Evolutionary conservation across 2,329 filamentous ascomycete genomes (phyloP), one percentile per base, ranked within the genome.

Genomic region (Thermomyces lanuginosus): DNA sequence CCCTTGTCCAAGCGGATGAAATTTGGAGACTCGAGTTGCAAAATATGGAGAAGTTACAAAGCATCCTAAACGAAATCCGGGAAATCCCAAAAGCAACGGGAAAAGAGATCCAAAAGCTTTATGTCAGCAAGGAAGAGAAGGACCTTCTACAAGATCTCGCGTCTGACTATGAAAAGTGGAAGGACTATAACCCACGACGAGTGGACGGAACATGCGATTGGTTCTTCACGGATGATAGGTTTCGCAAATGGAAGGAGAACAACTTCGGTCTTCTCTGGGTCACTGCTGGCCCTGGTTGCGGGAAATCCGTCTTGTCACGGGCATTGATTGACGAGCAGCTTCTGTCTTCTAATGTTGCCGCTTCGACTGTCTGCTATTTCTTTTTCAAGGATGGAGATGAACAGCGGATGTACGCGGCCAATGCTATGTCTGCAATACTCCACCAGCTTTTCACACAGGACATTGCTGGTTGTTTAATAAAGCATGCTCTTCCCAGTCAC

Each of bases 351-450:
- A 10, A 21, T 1, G 28, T 24, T 1, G 41, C 37, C 14, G n/a
- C n/a, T n/a, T n/a, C n/a, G n/a, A 49, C 40, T 1, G 40, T 54
- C 2, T 57, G 53, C 35, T 60, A 60, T 38, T 60, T 57, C 31
- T 61, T 60, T 30, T 60, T 60, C 37, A 57, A 57, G 30, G 49
- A 54, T 17, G 42, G 43, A 21, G 48, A 47, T 18, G 40, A 47
- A 5, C 45, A 53, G 15, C 52, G 56, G 20, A 48, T 30, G n/a
- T 42, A 17, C 6, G 10, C 35, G 2, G 29, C 28, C 8, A 31
- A 10, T 11, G 53, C 52, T 1, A 22, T 56, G 1, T 39, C 48
- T 12, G 46, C 41, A 11, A 34, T 57, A 1, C 17, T 58, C 4
- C 48, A 45, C n/a, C 53, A 56, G 15, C 31, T 5, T 46, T 58